Percentiles rank a stretch among this genome's conserved stretches.
These are phyloP conservation scores for Mycosphaerella arachidis DNA, from an alignment of 2,329 filamentous ascomycete genomes.

Conservation along the genomic window DNA sequence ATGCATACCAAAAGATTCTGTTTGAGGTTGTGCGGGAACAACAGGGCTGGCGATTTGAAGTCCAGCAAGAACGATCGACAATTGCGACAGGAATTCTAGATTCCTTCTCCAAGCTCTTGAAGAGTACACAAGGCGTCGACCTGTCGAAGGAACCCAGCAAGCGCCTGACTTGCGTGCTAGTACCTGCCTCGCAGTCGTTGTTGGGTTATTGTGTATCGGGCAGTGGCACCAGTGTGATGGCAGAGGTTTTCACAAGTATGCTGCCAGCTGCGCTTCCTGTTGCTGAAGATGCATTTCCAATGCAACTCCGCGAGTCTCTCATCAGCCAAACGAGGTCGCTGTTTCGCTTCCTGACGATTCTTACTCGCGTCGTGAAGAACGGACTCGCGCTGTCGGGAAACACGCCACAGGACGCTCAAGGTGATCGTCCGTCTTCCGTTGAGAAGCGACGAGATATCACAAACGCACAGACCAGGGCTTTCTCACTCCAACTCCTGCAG, in stretches of 20 bases:
- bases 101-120: conserved; percentile 67
- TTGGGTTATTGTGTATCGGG: conserved; percentile 60
- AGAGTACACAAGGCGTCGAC: conserved; percentile 71
- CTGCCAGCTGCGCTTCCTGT: conserved; percentile 19
- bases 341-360: conserved; percentile 15
- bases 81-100: conserved; percentile 65
- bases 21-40: conserved; percentile 84
- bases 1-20: conserved; percentile 68
- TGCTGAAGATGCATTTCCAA: conserved; percentile 18
- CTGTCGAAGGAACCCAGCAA: conserved; percentile 46
- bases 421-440: background rate
- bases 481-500: conserved; percentile 18
- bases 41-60: conserved; percentile 76
- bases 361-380: conserved; percentile 20
- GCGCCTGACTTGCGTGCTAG: conserved; percentile 59
- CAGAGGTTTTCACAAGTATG: conserved; percentile 14
- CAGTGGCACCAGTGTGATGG: conserved; percentile 14
- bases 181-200: conserved; percentile 69
- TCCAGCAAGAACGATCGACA: conserved; percentile 61
- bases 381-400: conserved; percentile 8
- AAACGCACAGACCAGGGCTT: conserved; percentile 8
- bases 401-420: background rate
- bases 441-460: background rate
- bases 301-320: conserved; percentile 14
- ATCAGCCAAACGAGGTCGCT: conserved; percentile 17